Evolutionary conservation across 1,284 basidiomycete species (phyloP), one percentile per base, ranked within the genome.

Genomic region (Ustilago sp.): DNA sequence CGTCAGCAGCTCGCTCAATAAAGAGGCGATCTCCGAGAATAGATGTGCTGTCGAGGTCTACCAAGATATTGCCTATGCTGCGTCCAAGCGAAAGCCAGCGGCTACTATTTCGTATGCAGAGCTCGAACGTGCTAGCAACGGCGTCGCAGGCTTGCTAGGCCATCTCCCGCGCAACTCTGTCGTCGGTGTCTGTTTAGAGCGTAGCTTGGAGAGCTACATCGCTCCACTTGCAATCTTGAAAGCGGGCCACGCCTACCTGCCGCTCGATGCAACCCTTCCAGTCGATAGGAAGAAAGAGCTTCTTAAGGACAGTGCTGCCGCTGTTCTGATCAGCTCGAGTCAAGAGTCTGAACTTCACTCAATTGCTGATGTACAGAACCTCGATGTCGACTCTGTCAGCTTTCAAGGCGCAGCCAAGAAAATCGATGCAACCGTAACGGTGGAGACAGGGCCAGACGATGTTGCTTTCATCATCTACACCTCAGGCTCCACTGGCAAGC

Each of bases 211-310:
- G n/a, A 80, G 83, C 45, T 85, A 85, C 58, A 59, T 79, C 12
- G 66, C 56, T 0, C 74, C 83, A 0, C 55, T 83, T 2, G 83
- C 66, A 7, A 73, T 84, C 47, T 63, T 84, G 31, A 77, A 69
- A 41, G 72, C 79, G 11, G 80, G 84, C 1, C 74, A 75, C 17
- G 60, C 77, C 11, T 87, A 86, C 56, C 56, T 87, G 17, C 85
- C 86, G 4, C 79, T 87, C 23, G 85, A 86, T 59, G 79, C 77
- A 47, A 80, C 83, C 35, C 76, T 86, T 23, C 85, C 86, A 0
- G 31, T 53, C 9, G 80, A 81, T 23, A 79, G 86, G 5, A 83
- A 85, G 61, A 60, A 59, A 50, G 80, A 83, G 41, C 75, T 87
- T 2, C 35, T 84, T 17, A 47, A 55, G 8, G 82, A 82, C 45